These are phyloP conservation scores for Acorus calamus DNA, from an alignment of 106 monocot species.

Conservation along the genomic window DNA sequence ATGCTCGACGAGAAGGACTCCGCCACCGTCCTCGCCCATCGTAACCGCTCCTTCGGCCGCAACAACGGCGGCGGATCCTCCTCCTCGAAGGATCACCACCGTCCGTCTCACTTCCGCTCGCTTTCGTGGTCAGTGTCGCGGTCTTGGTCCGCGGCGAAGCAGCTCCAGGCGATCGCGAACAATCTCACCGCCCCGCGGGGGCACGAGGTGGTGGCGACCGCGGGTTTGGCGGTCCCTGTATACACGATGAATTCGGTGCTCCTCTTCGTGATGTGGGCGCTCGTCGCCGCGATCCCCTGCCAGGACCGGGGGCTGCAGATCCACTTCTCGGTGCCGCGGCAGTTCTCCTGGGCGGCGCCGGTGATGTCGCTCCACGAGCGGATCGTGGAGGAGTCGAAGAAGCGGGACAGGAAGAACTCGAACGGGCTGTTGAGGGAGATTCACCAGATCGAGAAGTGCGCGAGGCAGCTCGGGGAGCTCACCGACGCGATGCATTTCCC, in stretches of 20 bases:
- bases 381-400: conserved; percentile 54
- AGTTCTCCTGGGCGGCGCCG: conserved; percentile 38
- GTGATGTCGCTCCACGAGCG: conserved; percentile 36
- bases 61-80: not conserved
- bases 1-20: conserved; percentile 62
- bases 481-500: conserved; percentile 14
- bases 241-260: conserved; percentile 46
- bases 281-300: conserved; percentile 65
- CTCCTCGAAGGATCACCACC: conserved; percentile 4
- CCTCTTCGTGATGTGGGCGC: conserved; percentile 46
- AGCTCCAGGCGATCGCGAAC: conserved; percentile 50
- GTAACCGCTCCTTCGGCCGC: conserved; percentile 78
- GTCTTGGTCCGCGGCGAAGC: conserved; percentile 65
- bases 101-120: conserved; percentile 40
- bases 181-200: conserved; percentile 37
- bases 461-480: conserved; percentile 25
- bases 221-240: conserved; percentile 31
- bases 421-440: conserved; percentile 62
- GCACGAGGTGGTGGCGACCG: conserved; percentile 26
- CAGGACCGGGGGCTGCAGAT: conserved; percentile 43
- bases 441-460: conserved; percentile 28
- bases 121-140: conserved; percentile 68
- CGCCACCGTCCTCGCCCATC: conserved; percentile 28
- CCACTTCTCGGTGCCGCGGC: conserved; percentile 39
- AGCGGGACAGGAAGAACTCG: conserved; percentile 36